These are phyloP conservation scores for Talaromyces sp. DNA, from an alignment of 2,329 filamentous ascomycete genomes.

Conservation along the genomic window DNA sequence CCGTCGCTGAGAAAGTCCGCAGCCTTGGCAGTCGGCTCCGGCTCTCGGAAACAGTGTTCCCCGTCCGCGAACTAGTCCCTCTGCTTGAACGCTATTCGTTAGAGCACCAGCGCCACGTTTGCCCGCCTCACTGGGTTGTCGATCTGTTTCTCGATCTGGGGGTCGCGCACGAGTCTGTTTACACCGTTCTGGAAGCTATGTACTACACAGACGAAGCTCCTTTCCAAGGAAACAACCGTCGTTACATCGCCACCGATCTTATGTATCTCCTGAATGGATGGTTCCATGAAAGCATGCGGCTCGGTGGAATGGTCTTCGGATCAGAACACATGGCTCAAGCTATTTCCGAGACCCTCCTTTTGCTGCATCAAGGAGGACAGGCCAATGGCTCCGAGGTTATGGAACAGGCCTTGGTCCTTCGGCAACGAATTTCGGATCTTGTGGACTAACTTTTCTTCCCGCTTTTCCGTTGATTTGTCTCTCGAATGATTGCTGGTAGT, in stretches of 20 bases:
- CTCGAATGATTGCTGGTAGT: neutral
- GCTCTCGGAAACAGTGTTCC: constrained; percentile 60
- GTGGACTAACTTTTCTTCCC: constrained; percentile 33
- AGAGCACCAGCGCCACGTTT: constrained; percentile 51
- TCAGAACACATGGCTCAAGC: constrained; percentile 60
- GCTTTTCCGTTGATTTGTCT: neutral
- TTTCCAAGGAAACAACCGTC: constrained; percentile 61
- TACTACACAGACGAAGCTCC: constrained; percentile 69
- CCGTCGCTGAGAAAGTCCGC: constrained; percentile 57
- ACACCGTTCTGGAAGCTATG: constrained; percentile 65
- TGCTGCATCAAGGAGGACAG: constrained; percentile 48
- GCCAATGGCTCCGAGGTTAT: constrained; percentile 38
- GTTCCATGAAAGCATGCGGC: constrained; percentile 60
- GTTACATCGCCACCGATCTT: constrained; percentile 62
- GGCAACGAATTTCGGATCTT: constrained; percentile 44
- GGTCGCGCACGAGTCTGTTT: constrained; percentile 63
- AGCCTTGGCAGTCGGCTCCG: constrained; percentile 59
- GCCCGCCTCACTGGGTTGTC: constrained; percentile 61
- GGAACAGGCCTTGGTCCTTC: constrained; percentile 38
- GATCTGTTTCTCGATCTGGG: constrained; percentile 67
- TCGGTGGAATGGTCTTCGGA: constrained; percentile 60
- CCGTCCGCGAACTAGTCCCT: constrained; percentile 56
- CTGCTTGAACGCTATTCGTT: constrained; percentile 59
- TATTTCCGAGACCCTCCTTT: constrained; percentile 48
- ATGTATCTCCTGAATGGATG: constrained; percentile 64